A percentile compares a stretch with the other conserved stretches of the same genome.
Evolutionary conservation across 2,329 filamentous ascomycete species (phyloP).

Genomic region (Aspergillus alliaceus): DNA sequence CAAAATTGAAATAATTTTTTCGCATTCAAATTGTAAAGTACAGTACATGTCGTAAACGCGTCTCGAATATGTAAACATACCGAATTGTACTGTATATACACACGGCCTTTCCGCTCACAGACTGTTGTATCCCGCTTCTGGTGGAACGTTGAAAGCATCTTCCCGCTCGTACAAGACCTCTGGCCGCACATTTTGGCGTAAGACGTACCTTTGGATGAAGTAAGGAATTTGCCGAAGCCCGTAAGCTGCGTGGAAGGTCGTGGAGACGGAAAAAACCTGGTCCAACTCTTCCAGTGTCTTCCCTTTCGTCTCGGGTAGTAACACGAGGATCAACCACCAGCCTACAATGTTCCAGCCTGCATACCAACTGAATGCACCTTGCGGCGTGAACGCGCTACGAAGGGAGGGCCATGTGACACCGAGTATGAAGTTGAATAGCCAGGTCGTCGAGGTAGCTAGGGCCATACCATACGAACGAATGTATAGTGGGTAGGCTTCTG

Average conservation of each 20-base stretch:
- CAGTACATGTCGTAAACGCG: conserved; percentile 4
- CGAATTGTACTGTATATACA: background rate
- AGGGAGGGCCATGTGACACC: conserved; percentile 56
- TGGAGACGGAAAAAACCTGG: conserved; percentile 57
- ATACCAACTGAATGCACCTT: conserved; percentile 56
- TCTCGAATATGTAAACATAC: background rate
- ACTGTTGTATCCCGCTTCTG: conserved; percentile 26
- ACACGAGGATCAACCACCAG: conserved; percentile 25
- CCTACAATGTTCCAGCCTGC: conserved; percentile 44
- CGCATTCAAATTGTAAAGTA: background rate
- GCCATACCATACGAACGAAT: conserved; percentile 64
- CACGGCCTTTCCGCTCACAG: background rate
- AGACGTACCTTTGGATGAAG: conserved; percentile 36
- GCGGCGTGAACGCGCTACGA: conserved; percentile 47
- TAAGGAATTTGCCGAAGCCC: conserved; percentile 40
- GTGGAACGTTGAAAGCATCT: conserved; percentile 17
- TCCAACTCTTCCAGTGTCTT: conserved; percentile 51
- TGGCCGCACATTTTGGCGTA: conserved; percentile 40
- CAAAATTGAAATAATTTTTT: too few species aligned
- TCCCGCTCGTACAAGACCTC: conserved; percentile 39
- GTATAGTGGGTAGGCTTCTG: conserved; percentile 66
- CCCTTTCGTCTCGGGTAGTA: conserved; percentile 41
- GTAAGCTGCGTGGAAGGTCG: conserved; percentile 42
- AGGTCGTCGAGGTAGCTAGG: conserved; percentile 62
- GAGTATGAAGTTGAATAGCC: conserved; percentile 58